Conservation (phyloP, 73 alveolate genomes). For the Tetrahymena thermophila region DNA sequence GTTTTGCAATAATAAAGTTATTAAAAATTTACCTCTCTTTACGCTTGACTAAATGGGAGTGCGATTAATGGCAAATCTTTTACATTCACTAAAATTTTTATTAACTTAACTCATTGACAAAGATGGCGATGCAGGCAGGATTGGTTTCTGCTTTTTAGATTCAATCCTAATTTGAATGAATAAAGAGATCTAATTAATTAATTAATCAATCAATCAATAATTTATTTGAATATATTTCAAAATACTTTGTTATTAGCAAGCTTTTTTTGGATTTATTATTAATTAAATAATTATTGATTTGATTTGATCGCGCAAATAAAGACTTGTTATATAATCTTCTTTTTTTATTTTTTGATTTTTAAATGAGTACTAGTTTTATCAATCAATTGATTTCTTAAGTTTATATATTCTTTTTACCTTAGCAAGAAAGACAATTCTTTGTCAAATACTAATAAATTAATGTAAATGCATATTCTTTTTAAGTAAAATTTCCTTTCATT, state of each 20-base stretch:
- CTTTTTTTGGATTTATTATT: background rate
- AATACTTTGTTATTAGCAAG: background rate
- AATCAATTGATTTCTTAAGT: background rate
- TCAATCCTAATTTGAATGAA: background rate
- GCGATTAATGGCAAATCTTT: background rate
- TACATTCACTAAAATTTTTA: background rate
- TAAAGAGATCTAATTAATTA: background rate
- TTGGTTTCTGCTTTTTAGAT: background rate
- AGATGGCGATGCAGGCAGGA: background rate
- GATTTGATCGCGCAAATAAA: background rate
- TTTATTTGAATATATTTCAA: background rate
- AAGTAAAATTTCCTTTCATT: background rate
- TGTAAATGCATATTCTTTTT: background rate
- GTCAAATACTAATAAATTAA: background rate
- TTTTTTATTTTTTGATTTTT: background rate
- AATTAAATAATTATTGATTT: background rate
- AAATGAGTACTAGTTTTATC: constrained; percentile 1
- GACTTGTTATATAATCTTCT: background rate
- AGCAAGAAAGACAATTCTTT: background rate
- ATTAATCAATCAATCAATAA: background rate
- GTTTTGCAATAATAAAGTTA: background rate
- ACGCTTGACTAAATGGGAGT: background rate
- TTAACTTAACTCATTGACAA: background rate
- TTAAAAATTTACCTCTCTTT: background rate
- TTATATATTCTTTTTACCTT: background rate